Evolutionary conservation across 768 basidiomycete species (phyloP).

Genomic region (Pulveroboletus sp.): DNA sequence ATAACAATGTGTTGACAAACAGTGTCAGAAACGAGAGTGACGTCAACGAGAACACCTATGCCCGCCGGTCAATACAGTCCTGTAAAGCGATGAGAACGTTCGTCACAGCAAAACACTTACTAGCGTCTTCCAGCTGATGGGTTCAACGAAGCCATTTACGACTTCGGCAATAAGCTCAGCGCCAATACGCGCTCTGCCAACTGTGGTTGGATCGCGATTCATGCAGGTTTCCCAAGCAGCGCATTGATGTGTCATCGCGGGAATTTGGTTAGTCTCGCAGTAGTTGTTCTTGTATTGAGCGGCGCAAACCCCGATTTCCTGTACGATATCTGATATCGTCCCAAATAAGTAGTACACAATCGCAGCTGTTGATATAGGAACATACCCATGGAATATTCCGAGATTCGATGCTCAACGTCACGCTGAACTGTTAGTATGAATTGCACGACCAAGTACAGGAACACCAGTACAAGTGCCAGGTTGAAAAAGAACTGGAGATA

Average conservation of each 20-base stretch:
- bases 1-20: constrained; percentile 78
- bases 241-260: constrained; percentile 87
- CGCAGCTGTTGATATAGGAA: constrained; percentile 10
- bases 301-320: constrained; percentile 89
- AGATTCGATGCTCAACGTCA: constrained; percentile 85
- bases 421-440: constrained; percentile 88
- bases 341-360: constrained; percentile 19
- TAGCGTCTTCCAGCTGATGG: constrained; percentile 96
- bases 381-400: constrained; percentile 85
- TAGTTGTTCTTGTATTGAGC: constrained; percentile 78
- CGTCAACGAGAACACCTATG: constrained; percentile 69
- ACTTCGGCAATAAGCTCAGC: constrained; percentile 96
- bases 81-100: constrained; percentile 12
- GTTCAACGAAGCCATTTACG: constrained; percentile 94
- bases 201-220: constrained; percentile 88
- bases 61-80: constrained; percentile 15
- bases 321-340: constrained; percentile 67
- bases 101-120: constrained; percentile 44
- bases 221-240: constrained; percentile 91
- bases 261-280: constrained; percentile 73
- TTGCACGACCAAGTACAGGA: constrained; percentile 80
- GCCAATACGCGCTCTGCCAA: constrained; percentile 85
- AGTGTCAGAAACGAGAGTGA: constrained; percentile 75
- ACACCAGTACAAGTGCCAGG: constrained; percentile 74
- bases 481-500: constrained; percentile 97